Evolutionary conservation across 176 grass and related monocot genomes (phyloP).

Genomic region (Oryza nivara): DNA sequence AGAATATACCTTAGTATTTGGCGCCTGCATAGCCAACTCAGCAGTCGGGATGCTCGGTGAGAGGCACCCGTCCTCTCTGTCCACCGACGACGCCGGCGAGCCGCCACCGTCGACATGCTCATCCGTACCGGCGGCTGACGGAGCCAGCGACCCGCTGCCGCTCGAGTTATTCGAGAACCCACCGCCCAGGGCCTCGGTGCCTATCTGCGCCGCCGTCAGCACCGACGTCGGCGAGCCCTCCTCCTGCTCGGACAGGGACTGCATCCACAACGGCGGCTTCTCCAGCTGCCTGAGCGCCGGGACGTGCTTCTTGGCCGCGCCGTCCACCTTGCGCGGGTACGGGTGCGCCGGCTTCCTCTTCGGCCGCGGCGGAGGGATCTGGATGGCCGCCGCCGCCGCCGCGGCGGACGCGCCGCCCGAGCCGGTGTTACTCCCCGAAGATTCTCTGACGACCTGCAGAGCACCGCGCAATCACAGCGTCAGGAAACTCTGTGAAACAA

Average conservation of each 20-base stretch:
- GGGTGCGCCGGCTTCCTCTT: conserved; percentile 84
- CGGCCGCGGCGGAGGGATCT: conserved; percentile 90
- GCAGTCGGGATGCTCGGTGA: conserved; percentile 15
- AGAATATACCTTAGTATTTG: conserved; percentile 44
- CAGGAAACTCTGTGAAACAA: conserved; percentile 9
- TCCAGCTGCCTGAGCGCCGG: conserved; percentile 52
- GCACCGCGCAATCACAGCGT: not conserved
- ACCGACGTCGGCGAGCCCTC: conserved; percentile 82
- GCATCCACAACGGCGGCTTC: conserved; percentile 38
- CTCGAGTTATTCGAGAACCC: conserved; percentile 24
- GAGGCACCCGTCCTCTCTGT: conserved; percentile 40
- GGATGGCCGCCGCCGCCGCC: conserved; percentile 47
- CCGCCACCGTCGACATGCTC: conserved; percentile 41
- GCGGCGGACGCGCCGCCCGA: not conserved
- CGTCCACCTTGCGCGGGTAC: conserved; percentile 79
- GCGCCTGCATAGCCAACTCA: conserved; percentile 3
- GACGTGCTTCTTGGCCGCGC: conserved; percentile 32
- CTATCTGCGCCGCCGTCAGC: conserved; percentile 44
- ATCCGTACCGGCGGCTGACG: conserved; percentile 46
- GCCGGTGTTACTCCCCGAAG: conserved; percentile 38
- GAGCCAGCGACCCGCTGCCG: conserved; percentile 45
- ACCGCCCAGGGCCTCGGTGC: conserved; percentile 4
- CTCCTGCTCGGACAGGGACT: conserved; percentile 49
- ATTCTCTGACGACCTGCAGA: conserved; percentile 66
- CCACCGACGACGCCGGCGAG: conserved; percentile 46